A percentile compares a stretch with the other conserved stretches of the same genome.
Evolutionary conservation across 176 grass and related monocot genomes (phyloP).

Genomic region (Oryza longistaminata): DNA sequence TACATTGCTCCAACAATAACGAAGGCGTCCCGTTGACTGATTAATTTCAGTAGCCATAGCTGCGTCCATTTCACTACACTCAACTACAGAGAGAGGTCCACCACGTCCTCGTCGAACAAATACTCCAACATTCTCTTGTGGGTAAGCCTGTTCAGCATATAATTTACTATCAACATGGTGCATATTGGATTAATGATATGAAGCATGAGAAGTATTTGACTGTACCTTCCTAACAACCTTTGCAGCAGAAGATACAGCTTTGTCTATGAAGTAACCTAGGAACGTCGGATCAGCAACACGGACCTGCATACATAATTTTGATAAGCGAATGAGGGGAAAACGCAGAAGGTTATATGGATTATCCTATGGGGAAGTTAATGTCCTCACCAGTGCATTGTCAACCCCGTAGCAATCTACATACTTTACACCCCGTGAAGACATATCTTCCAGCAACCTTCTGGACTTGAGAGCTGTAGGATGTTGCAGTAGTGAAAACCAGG

Average conservation of each 20-base stretch:
- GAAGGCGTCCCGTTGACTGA: slow-evolving; percentile 91
- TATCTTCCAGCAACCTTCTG: slow-evolving; percentile 85
- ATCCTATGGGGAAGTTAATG: not conserved
- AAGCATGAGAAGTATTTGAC: slow-evolving; percentile 21
- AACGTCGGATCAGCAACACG: slow-evolving; percentile 96
- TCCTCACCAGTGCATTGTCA: slow-evolving; percentile 82
- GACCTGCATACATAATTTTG: slow-evolving; percentile 51
- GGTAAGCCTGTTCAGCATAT: slow-evolving; percentile 72
- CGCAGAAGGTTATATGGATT: not conserved
- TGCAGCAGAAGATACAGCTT: slow-evolving; percentile 75
- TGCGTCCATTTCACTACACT: slow-evolving; percentile 96
- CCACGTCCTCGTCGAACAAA: slow-evolving; percentile 95
- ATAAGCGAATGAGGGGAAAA: slow-evolving; percentile 42
- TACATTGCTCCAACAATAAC: slow-evolving; percentile 99
- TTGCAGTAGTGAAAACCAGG: slow-evolving; percentile 18
- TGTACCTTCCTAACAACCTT: slow-evolving; percentile 96
- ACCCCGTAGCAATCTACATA: slow-evolving; percentile 97
- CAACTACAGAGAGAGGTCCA: slow-evolving; percentile 79
- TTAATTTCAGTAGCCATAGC: slow-evolving; percentile 93
- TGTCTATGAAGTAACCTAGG: slow-evolving; percentile 97
- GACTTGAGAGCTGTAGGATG: slow-evolving; percentile 70
- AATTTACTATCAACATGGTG: slow-evolving; percentile 5
- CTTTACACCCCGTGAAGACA: slow-evolving; percentile 75
- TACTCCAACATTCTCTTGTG: slow-evolving; percentile 97
- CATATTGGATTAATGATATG: not conserved